Conservation (phyloP, 2,329 filamentous ascomycete genomes). For the Apiospora saccharicola region DNA sequence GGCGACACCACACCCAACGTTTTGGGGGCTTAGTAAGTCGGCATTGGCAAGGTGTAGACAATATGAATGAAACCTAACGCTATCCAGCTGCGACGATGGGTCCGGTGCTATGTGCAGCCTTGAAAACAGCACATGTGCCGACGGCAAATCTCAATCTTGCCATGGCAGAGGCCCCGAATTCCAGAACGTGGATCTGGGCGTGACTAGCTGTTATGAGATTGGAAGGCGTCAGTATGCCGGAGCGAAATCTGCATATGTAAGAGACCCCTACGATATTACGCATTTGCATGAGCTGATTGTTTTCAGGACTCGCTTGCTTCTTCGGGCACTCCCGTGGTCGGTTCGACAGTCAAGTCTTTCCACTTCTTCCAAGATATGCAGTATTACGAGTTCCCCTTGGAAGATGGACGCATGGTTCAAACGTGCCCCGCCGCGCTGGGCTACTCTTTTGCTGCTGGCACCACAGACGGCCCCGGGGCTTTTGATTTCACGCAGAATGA, state of each 20-base stretch:
- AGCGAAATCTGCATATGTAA: constrained; percentile 57
- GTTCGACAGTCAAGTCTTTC: constrained; percentile 75
- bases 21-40: constrained; percentile 70
- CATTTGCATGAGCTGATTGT: constrained; percentile 1
- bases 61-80: background rate
- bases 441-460: constrained; percentile 89
- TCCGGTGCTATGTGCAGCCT: constrained; percentile 73
- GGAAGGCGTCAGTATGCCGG: constrained; percentile 71
- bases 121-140: constrained; percentile 79
- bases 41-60: background rate
- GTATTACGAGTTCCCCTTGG: constrained; percentile 73
- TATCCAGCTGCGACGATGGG: constrained; percentile 75
- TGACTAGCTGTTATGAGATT: constrained; percentile 79
- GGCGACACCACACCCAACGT: constrained; percentile 89
- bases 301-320: constrained; percentile 59
- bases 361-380: constrained; percentile 84
- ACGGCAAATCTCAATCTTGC: constrained; percentile 71
- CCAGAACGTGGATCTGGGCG: constrained; percentile 71
- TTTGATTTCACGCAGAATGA: constrained; percentile 92
- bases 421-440: constrained; percentile 89
- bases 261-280: constrained; percentile 26
- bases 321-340: constrained; percentile 59
- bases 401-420: constrained; percentile 72
- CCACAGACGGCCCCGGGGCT: constrained; percentile 84
- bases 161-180: constrained; percentile 76